Evolutionary conservation across 2,329 filamentous ascomycete genomes (phyloP).

Genomic region (Westerdykella sp.): DNA sequence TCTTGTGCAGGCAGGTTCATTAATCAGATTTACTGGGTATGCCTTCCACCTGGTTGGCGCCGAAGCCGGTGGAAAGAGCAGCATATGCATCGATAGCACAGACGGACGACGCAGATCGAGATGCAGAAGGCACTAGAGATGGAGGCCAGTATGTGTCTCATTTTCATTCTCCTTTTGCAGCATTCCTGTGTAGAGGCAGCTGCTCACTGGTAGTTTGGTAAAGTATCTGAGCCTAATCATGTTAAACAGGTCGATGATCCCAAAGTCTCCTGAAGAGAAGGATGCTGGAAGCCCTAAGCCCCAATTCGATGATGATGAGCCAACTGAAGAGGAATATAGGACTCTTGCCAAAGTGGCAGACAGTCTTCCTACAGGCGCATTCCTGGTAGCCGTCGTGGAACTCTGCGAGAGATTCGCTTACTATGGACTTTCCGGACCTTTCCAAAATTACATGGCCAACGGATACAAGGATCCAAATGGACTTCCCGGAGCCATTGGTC

Average conservation of each 20-base stretch:
- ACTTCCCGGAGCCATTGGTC: slow-evolving; percentile 37
- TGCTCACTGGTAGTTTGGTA: too few species aligned
- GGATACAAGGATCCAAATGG: slow-evolving; percentile 36
- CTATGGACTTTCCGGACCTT: slow-evolving; percentile 42
- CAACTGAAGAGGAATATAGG: slow-evolving; percentile 21
- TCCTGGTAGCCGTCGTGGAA: slow-evolving; percentile 46
- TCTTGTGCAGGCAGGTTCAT: too few species aligned
- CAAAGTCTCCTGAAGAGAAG: too few species aligned
- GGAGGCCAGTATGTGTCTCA: too few species aligned
- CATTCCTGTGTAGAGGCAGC: too few species aligned
- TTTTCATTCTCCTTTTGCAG: too few species aligned
- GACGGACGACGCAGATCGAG: slow-evolving; percentile 16
- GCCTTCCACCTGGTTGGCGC: slow-evolving; percentile 17
- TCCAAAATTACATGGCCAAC: slow-evolving; percentile 48
- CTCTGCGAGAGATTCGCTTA: slow-evolving; percentile 48
- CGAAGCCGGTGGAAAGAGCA: slow-evolving; percentile 14
- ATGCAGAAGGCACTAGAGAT: not conserved
- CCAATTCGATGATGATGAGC: slow-evolving; percentile 12
- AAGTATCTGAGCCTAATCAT: too few species aligned
- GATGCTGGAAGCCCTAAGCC: too few species aligned
- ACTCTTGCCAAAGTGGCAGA: slow-evolving; percentile 38
- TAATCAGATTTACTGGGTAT: slow-evolving; percentile 5
- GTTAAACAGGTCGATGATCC: too few species aligned
- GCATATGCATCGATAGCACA: slow-evolving; percentile 31
- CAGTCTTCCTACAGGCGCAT: slow-evolving; percentile 42